Conservation (phyloP, 371 early-diverging fungal genomes). For the Smittium culicis region DNA sequence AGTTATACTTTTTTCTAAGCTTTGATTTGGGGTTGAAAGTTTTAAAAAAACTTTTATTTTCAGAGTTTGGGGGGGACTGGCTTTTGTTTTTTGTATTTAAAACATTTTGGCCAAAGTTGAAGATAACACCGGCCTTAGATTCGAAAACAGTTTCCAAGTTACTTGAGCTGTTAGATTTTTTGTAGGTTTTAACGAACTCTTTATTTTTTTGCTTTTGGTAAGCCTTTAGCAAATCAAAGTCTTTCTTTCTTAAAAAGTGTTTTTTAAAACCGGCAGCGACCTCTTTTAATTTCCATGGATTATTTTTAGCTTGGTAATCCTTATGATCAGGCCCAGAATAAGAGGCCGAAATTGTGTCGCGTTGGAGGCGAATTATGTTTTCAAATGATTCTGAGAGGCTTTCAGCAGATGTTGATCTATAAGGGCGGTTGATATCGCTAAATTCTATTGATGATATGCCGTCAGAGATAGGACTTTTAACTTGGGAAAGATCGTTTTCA, state of each 20-base stretch:
- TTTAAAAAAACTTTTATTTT: neutral
- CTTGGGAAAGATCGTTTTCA: no score
- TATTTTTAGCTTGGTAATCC: neutral
- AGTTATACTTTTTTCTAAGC: neutral
- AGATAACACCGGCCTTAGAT: neutral
- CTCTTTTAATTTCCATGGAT: neutral
- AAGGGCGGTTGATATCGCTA: constrained; percentile 11
- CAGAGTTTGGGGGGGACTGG: neutral
- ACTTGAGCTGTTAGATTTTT: neutral
- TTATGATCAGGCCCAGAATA: neutral
- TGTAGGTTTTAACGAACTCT: neutral
- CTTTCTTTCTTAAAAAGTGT: neutral
- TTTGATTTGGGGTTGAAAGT: neutral
- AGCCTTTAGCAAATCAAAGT: neutral
- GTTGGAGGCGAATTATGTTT: neutral
- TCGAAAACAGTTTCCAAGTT: neutral
- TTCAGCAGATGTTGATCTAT: constrained; percentile 9
- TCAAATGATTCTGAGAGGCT: neutral
- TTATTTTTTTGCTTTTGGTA: neutral
- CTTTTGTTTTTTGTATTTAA: neutral
- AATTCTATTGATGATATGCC: neutral
- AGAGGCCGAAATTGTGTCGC: neutral
- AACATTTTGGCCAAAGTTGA: neutral
- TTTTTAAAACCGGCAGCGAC: neutral
- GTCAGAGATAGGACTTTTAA: constrained; percentile 4